A percentile compares a stretch with the other conserved stretches of the same genome.
phyloP scores from a whole-genome alignment of 768 basidiomycete species.

The Royoungia palumana region DNA sequence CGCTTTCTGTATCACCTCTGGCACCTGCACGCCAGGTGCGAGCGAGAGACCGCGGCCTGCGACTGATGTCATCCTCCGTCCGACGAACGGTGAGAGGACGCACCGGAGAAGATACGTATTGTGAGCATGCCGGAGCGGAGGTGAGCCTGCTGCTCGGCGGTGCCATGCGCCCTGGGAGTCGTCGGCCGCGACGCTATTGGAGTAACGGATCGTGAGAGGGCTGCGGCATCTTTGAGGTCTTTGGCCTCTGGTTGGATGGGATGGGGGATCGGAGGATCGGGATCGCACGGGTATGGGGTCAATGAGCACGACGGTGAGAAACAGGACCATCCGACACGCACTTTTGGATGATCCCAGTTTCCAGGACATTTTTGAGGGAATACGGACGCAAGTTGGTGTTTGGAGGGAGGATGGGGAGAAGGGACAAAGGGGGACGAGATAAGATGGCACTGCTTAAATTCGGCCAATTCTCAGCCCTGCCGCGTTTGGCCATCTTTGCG shows the following conservation, averaged over 20 bases:
- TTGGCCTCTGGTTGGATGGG: constrained; percentile 50
- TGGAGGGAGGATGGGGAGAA: neutral
- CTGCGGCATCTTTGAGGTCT: constrained; percentile 66
- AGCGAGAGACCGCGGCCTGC: constrained; percentile 78
- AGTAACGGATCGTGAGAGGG: constrained; percentile 73
- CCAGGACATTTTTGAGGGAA: constrained; percentile 50
- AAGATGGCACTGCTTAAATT: constrained; percentile 11
- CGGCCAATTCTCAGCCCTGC: neutral
- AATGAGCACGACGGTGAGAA: too few species aligned
- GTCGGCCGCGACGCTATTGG: constrained; percentile 80
- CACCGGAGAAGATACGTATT: constrained; percentile 92
- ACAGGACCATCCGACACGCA: constrained; percentile 5
- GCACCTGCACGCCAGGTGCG: constrained; percentile 73
- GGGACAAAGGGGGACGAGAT: neutral
- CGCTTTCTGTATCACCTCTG: constrained; percentile 81
- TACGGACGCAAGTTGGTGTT: neutral
- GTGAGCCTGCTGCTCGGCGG: constrained; percentile 46
- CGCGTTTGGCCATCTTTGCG: too few species aligned
- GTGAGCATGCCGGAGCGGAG: constrained; percentile 90
- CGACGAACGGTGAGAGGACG: constrained; percentile 25
- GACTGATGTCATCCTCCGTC: neutral
- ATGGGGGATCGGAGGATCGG: constrained; percentile 8
- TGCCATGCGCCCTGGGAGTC: constrained; percentile 61
- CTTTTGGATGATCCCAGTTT: constrained; percentile 45
- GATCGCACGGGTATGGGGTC: neutral